phyloP scores from a whole-genome alignment of 805 yeast species.

The Priceomyces melissophilus region DNA sequence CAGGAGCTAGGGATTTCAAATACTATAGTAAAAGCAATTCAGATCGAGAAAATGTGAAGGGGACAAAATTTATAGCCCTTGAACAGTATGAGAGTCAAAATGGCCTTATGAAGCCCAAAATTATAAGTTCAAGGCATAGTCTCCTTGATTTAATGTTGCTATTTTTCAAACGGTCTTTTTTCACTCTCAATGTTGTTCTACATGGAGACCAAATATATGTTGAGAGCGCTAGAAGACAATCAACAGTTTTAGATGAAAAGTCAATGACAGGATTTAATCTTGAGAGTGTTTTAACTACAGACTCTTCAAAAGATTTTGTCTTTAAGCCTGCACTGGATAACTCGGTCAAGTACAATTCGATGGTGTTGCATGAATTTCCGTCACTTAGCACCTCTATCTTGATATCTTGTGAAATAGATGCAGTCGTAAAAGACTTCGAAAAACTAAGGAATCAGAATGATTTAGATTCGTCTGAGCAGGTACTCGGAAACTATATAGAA shows the following conservation, averaged over 20 bases:
- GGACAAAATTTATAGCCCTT: constrained; percentile 7
- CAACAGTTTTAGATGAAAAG: background rate
- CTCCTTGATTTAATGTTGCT: constrained; percentile 5
- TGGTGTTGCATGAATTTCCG: constrained; percentile 6
- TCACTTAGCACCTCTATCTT: constrained; percentile 2
- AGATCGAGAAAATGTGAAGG: constrained; percentile 5
- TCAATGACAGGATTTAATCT: constrained; percentile 9
- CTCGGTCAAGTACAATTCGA: constrained; percentile 8
- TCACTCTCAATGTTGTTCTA: constrained; percentile 5
- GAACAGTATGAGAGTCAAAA: constrained; percentile 3
- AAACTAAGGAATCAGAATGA: background rate
- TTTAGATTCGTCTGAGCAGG: background rate
- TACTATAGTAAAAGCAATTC: constrained; percentile 3
- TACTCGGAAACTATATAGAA: constrained; percentile 8
- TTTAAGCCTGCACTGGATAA: constrained; percentile 5
- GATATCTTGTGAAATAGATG: constrained; percentile 10
- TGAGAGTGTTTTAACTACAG: constrained; percentile 6
- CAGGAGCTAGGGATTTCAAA: constrained; percentile 2
- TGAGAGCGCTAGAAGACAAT: constrained; percentile 4
- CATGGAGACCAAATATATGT: constrained; percentile 7
- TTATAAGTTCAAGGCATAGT: constrained; percentile 8
- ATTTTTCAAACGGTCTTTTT: background rate
- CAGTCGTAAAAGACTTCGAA: constrained; percentile 1
- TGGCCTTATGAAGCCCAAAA: constrained; percentile 2
- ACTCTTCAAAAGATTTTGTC: background rate